Base-by-base conservation (phyloP, 2,329 filamentous ascomycete genomes). In the Talaromyces sp. region DNA sequence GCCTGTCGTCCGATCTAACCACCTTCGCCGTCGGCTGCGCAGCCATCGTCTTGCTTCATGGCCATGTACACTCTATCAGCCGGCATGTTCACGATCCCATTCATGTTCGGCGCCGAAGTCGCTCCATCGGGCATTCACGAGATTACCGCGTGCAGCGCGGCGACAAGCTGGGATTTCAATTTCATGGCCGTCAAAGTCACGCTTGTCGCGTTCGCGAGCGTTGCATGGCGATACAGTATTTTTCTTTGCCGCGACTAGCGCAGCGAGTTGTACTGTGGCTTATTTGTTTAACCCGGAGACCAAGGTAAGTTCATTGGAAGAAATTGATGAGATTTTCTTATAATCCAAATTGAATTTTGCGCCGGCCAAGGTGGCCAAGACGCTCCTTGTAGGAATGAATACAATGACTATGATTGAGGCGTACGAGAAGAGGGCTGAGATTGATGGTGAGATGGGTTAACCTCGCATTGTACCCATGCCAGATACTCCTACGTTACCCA, bases 201-300 rank as follows among this genome's bases (percentile, higher is more conserved):
- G 27, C 27, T 31, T 31, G 4, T 84, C 83, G 84, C 80, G 0
- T 85, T 87, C 75, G 75, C 79, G 56, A 86, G 86, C 71, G 87
- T 87, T 72, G 79, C 78, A 33, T 86, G 81, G 75, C 81, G 81
- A 66, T 76, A 83, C 14, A 84, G 82, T 70, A 78, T 84, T 39
- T 41, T 73, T 83, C 33, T 84, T 83, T 66, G 80, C 81, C 0
- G 68, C 72, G 10, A 72, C 84, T 57, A 83, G 81, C 65, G 68
- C 82, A 19, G 73, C 71, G 5, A 81, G 74, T 13, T 78, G 79
- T 0, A 66, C 78, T 4, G 79, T 82, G 50, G 78, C 80, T 64
- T 83, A 71, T 69, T 73, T 83, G 64, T 77, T 77, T 3, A 73
- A 70, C 27, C 71, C 71, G 4, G 71, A 74, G 45, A 72, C 70